A percentile compares a stretch with the other conserved stretches of the same genome.
Evolutionary conservation across 163 green algal genomes (phyloP).

Genomic region (Scenedesmus sp.): DNA sequence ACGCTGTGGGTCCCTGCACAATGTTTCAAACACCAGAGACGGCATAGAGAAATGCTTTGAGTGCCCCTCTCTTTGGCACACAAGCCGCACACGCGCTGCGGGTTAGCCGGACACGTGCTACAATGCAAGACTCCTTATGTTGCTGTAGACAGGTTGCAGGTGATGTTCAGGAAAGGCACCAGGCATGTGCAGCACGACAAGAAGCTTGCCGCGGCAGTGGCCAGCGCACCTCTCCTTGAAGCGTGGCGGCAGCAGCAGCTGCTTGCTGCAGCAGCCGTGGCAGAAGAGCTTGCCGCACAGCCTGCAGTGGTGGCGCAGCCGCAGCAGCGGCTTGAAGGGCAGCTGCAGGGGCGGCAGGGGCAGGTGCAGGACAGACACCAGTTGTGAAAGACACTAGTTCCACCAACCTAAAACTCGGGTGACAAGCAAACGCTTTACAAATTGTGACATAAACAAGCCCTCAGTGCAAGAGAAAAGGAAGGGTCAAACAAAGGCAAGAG

Average conservation of each 20-base stretch:
- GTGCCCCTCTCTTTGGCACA: conserved; percentile 55
- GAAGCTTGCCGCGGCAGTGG: neutral
- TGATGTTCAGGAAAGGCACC: neutral
- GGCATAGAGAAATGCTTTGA: neutral
- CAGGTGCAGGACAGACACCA: conserved; percentile 5
- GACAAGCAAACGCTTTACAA: neutral
- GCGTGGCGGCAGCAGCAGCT: conserved; percentile 81
- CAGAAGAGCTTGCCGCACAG: conserved; percentile 88
- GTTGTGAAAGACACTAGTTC: no score
- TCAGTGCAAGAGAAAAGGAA: neutral
- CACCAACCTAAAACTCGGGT: neutral
- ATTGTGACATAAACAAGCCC: neutral
- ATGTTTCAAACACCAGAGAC: neutral
- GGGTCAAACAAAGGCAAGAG: no score
- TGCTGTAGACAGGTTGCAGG: no score
- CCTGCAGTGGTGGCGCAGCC: conserved; percentile 83
- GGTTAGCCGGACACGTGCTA: conserved; percentile 41
- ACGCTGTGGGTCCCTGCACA: conserved; percentile 73
- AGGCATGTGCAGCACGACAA: neutral
- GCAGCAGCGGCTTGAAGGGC: conserved; percentile 70
- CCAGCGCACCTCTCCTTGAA: conserved; percentile 62
- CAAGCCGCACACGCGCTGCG: conserved; percentile 78
- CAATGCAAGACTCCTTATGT: no score
- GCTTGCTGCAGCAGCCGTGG: conserved; percentile 70
- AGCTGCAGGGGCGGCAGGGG: conserved; percentile 61